A percentile compares a stretch with the other conserved stretches of the same genome.
Evolutionary conservation across 2,329 filamentous ascomycete species (phyloP).

Genomic region (Colletotrichum sp.): DNA sequence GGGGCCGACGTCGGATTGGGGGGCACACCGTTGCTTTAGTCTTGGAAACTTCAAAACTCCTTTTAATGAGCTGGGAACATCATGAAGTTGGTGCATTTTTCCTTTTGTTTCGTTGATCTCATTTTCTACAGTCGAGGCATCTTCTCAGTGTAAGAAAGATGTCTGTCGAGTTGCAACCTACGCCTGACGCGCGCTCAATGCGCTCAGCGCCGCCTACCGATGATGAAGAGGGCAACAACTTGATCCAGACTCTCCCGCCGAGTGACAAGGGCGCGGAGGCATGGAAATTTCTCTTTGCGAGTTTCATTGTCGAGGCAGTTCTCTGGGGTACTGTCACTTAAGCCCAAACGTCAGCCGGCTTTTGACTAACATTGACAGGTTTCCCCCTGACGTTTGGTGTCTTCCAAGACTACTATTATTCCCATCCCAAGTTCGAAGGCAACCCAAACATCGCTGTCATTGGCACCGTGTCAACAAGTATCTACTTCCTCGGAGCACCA

Average conservation of each 20-base stretch:
- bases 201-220: not conserved
- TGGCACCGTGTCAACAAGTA: conserved; percentile 29
- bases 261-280: conserved; percentile 24
- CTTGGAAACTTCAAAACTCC: not conserved
- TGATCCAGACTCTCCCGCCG: conserved; percentile 22
- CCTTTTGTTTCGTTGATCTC: not conserved
- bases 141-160: not conserved
- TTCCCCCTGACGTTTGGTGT: conserved; percentile 33
- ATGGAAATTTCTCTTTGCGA: conserved; percentile 26
- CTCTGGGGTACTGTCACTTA: conserved; percentile 24
- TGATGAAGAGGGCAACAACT: conserved; percentile 12
- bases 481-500: conserved; percentile 30
- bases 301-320: conserved; percentile 27
- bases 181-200: not conserved
- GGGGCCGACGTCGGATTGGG: not conserved
- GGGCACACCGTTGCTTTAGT: not conserved
- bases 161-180: not conserved
- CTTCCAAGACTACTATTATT: conserved; percentile 33
- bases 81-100: not conserved
- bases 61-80: not conserved
- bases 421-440: conserved; percentile 26
- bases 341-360: rapidly evolving
- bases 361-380: conserved; percentile 9
- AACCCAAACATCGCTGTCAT: conserved; percentile 28
- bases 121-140: rapidly evolving